A percentile compares a stretch with the other conserved stretches of the same genome.
Evolutionary conservation across 2,329 filamentous ascomycete species (phyloP).

Genomic region (Rasamsonia emersonii): DNA sequence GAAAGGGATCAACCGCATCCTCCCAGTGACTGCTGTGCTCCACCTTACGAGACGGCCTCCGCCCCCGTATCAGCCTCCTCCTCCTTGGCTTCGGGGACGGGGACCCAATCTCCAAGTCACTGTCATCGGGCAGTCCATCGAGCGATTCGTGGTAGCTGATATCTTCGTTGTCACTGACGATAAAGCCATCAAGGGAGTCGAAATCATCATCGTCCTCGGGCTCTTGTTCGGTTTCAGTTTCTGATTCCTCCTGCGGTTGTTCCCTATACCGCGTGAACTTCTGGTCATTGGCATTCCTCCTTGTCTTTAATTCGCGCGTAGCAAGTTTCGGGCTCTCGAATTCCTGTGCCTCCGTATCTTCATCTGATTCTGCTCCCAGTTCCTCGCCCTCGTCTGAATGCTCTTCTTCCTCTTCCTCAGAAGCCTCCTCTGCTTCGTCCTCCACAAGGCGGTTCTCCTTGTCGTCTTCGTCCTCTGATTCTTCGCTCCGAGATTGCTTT

Average conservation of each 20-base stretch:
- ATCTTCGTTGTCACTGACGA: conserved; percentile 33
- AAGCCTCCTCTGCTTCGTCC: conserved; percentile 9
- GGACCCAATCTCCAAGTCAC: conserved; percentile 11
- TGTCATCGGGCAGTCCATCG: conserved; percentile 10
- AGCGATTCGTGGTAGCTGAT: conserved; percentile 26
- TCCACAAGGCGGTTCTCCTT: conserved; percentile 10
- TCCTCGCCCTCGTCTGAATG: conserved; percentile 19
- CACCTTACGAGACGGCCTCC: conserved; percentile 18
- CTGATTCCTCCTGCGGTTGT: conserved; percentile 10
- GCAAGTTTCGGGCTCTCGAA: conserved; percentile 6
- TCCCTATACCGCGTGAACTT: conserved; percentile 7
- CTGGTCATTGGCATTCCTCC: conserved; percentile 3
- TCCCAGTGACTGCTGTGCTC: too few species aligned
- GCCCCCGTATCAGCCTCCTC: conserved; percentile 28
- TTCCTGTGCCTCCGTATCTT: background rate
- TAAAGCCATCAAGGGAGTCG: conserved; percentile 32
- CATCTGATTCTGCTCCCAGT: conserved; percentile 9
- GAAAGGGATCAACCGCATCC: background rate
- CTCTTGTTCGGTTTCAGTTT: conserved; percentile 16
- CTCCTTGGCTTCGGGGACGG: conserved; percentile 18
- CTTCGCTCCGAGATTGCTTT: conserved; percentile 12
- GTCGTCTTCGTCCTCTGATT: conserved; percentile 11
- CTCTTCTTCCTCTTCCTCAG: conserved; percentile 14
- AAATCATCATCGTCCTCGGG: conserved; percentile 21
- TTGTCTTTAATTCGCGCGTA: conserved; percentile 8